These are phyloP conservation scores for Backusella westeae DNA, from an alignment of 192 early-diverging fungal species.

Conservation along the genomic window DNA sequence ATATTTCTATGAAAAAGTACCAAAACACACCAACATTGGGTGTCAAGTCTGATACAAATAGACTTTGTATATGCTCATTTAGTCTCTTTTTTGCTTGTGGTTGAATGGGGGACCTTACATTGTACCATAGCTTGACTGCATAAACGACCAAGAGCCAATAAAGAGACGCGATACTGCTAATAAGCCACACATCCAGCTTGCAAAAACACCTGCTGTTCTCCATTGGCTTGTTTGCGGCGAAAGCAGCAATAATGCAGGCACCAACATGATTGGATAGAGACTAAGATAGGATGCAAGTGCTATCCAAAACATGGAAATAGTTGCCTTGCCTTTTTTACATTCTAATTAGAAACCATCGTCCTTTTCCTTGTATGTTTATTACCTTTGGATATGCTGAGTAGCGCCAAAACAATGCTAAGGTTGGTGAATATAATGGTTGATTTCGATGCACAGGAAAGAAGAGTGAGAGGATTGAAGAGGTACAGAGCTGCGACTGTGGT, in stretches of 20 bases:
- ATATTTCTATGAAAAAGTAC: constrained; percentile 99
- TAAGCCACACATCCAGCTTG: constrained; percentile 41
- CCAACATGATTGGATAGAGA: constrained; percentile 84
- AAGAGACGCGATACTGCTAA: constrained; percentile 59
- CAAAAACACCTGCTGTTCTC: constrained; percentile 10
- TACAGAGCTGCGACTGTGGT: constrained; percentile 40
- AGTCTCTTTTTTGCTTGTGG: not conserved
- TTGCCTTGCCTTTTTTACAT: constrained; percentile 22
- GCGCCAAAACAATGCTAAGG: constrained; percentile 66
- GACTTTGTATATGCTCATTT: not conserved
- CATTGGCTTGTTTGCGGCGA: not conserved
- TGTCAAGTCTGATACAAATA: constrained; percentile 75
- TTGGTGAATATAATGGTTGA: constrained; percentile 79
- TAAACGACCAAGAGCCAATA: constrained; percentile 68
- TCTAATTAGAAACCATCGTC: not conserved
- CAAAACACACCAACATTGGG: constrained; percentile 96
- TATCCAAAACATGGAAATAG: constrained; percentile 63
- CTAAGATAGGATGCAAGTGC: constrained; percentile 83
- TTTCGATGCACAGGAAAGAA: constrained; percentile 70
- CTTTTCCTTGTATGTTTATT: not conserved
- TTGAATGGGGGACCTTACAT: constrained; percentile 53
- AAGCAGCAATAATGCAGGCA: constrained; percentile 53
- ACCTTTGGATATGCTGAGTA: constrained; percentile 45
- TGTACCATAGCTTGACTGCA: constrained; percentile 65
- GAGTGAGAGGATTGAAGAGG: constrained; percentile 83